phyloP scores from a whole-genome alignment of 345 rosid species.

The Citrus australasica region DNA sequence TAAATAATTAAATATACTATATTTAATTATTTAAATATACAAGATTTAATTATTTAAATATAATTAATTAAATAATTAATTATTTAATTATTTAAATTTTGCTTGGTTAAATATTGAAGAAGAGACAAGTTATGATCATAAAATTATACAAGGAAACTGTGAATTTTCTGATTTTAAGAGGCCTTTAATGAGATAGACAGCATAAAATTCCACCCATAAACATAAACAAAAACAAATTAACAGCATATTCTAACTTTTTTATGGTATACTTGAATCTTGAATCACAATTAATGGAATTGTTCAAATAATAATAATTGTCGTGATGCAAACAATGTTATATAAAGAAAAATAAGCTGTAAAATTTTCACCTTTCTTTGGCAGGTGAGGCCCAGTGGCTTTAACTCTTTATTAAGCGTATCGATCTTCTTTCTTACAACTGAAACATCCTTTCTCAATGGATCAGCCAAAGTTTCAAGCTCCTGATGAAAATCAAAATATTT shows the following conservation, averaged over 20 bases:
- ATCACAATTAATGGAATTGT: too few species aligned
- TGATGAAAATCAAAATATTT: slow-evolving; percentile 13
- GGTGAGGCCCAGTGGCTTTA: slow-evolving; percentile 53
- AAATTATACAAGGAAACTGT: not conserved
- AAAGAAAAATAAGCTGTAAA: not conserved
- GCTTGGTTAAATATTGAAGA: too few species aligned
- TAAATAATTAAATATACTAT: too few species aligned
- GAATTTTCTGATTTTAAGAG: not conserved
- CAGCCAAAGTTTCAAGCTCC: slow-evolving; percentile 72
- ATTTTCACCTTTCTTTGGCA: slow-evolving; percentile 58
- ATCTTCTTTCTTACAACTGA: slow-evolving; percentile 49
- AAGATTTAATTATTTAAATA: too few species aligned
- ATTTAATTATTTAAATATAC: too few species aligned
- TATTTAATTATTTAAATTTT: too few species aligned
- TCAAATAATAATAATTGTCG: not conserved
- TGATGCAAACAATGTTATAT: not conserved
- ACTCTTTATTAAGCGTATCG: slow-evolving; percentile 41
- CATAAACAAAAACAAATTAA: not conserved
- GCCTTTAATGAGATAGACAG: not conserved
- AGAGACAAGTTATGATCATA: too few species aligned
- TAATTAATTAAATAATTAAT: too few species aligned
- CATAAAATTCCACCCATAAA: not conserved
- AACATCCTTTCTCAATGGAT: slow-evolving; percentile 71
- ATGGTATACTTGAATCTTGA: not conserved
- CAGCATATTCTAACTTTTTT: not conserved